A percentile compares a stretch with the other conserved stretches of the same genome.
Evolutionary conservation across 305 asterid genomes (phyloP).

Genomic region (Galium porrigens): DNA sequence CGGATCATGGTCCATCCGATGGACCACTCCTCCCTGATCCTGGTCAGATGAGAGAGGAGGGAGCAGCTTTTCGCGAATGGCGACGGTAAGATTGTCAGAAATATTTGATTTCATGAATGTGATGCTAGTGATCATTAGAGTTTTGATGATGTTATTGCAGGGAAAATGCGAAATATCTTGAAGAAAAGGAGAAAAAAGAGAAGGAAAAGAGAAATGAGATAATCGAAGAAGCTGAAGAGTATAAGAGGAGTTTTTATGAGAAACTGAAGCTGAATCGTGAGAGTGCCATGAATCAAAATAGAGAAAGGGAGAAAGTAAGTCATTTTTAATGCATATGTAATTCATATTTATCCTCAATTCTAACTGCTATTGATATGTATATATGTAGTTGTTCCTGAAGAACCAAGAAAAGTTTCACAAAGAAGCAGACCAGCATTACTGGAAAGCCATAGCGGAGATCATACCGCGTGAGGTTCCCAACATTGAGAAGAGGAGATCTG

Average conservation of each 20-base stretch:
- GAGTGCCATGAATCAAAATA: constrained; percentile 43
- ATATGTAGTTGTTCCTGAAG: constrained; percentile 36
- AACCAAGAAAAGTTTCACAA: constrained; percentile 82
- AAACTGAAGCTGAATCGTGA: constrained; percentile 47
- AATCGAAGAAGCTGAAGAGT: constrained; percentile 71
- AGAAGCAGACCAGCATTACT: constrained; percentile 64
- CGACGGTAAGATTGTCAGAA: constrained; percentile 44
- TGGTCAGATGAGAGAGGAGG: constrained; percentile 69
- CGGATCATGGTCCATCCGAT: constrained; percentile 20
- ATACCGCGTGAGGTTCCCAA: constrained; percentile 71
- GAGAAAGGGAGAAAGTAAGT: constrained; percentile 67
- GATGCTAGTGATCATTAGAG: not conserved
- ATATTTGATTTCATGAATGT: not conserved
- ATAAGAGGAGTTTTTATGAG: constrained; percentile 52
- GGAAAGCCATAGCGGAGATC: constrained; percentile 75
- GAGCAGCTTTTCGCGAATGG: constrained; percentile 82
- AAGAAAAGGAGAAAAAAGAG: constrained; percentile 78
- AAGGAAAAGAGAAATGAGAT: constrained; percentile 64
- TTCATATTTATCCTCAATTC: not conserved
- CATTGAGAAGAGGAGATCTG: constrained; percentile 61
- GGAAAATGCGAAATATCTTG: constrained; percentile 62
- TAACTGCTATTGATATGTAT: not conserved
- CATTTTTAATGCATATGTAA: not conserved
- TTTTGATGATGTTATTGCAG: constrained; percentile 22
- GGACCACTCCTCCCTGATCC: constrained; percentile 83